phyloP scores from a whole-genome alignment of 2,329 filamentous ascomycete genomes.

The Fusarium sp. region DNA sequence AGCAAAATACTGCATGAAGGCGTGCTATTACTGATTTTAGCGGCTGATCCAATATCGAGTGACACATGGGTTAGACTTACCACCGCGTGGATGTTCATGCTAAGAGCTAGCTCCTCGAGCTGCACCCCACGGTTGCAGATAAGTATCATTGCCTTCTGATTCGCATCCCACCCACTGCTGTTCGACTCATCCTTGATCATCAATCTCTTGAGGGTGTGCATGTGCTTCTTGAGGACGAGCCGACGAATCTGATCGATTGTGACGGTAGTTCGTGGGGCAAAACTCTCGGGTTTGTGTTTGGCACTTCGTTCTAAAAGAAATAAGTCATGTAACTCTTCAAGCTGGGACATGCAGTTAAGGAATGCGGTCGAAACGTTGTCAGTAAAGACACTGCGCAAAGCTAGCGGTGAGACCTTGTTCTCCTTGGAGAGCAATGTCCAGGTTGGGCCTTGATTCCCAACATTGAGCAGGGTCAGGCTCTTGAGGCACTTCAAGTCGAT shows the following conservation, averaged over 20 bases:
- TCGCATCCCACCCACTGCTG: slow-evolving; percentile 67
- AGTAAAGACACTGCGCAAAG: slow-evolving; percentile 70
- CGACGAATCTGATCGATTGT: slow-evolving; percentile 71
- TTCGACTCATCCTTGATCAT: slow-evolving; percentile 70
- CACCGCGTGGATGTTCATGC: slow-evolving; percentile 66
- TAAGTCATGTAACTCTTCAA: slow-evolving; percentile 68
- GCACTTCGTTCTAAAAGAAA: slow-evolving; percentile 68
- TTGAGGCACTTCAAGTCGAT: slow-evolving; percentile 70
- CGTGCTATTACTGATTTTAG: slow-evolving; percentile 60
- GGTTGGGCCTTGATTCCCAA: slow-evolving; percentile 71
- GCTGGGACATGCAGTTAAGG: slow-evolving; percentile 65
- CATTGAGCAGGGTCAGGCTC: slow-evolving; percentile 72
- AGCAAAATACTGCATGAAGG: slow-evolving; percentile 67
- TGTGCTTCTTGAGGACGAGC: slow-evolving; percentile 69
- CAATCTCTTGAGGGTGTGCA: slow-evolving; percentile 65
- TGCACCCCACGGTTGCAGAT: slow-evolving; percentile 63
- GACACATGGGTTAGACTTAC: slow-evolving; percentile 57
- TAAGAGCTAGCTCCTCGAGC: slow-evolving; percentile 69
- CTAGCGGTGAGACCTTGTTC: slow-evolving; percentile 64
- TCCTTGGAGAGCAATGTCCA: slow-evolving; percentile 70
- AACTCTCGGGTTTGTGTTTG: slow-evolving; percentile 66
- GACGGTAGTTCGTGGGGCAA: slow-evolving; percentile 63
- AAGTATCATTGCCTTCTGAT: slow-evolving; percentile 67
- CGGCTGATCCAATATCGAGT: not conserved
- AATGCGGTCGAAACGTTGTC: slow-evolving; percentile 72